A percentile compares a stretch with the other conserved stretches of the same genome.
Conservation (phyloP, 495 filamentous ascomycete genomes). For the Aspergillus sclerotioniger region DNA sequence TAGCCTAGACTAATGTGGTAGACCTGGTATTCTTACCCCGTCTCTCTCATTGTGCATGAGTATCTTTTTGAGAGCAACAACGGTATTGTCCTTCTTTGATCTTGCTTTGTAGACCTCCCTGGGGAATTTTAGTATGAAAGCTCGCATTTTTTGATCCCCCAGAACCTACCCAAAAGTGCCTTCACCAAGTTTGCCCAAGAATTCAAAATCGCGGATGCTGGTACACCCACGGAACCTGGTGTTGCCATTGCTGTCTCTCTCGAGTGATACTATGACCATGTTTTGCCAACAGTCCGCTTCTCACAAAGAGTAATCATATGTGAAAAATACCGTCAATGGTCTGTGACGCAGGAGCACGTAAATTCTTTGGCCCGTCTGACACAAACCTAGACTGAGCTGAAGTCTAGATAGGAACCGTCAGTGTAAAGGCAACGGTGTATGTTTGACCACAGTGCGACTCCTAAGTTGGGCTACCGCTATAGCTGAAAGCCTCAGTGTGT, state of each 20-base stretch:
- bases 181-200: conserved; percentile 90
- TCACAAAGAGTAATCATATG: background rate
- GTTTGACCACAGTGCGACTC: background rate
- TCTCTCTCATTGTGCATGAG: conserved; percentile 96
- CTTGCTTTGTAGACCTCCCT: conserved; percentile 91
- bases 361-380: background rate
- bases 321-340: background rate
- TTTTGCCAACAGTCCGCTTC: conserved; percentile 9
- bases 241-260: conserved; percentile 37
- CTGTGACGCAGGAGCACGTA: background rate
- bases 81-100: conserved; percentile 65
- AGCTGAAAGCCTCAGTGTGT: too few relatives aligned
- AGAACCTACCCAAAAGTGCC: conserved; percentile 87
- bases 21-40: conserved; percentile 55
- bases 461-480: background rate
- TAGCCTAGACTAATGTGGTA: conserved; percentile 6
- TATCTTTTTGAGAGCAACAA: conserved; percentile 94
- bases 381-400: background rate
- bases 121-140: conserved; percentile 3
- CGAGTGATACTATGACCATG: conserved; percentile 37
- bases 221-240: conserved; percentile 77
- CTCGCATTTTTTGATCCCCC: too few relatives aligned
- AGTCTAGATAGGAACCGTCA: background rate
- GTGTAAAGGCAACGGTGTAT: background rate
- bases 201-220: conserved; percentile 81